A percentile compares a stretch with the other conserved stretches of the same genome.
Conservation (phyloP, 345 rosid genomes). For the Sonneratia alba region DNA sequence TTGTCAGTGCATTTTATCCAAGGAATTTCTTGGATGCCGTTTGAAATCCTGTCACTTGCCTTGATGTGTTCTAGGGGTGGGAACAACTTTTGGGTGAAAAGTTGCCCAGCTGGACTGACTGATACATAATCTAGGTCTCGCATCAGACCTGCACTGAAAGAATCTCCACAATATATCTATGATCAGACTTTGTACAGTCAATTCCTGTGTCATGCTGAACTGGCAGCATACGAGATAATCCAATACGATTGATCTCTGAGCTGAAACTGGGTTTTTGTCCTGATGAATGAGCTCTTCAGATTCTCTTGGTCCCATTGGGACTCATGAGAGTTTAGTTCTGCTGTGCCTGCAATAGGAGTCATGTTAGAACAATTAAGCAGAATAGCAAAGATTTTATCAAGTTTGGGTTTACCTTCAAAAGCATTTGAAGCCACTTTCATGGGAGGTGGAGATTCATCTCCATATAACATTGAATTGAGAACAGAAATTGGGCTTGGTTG, state of each 20-base stretch:
- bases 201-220: conserved; percentile 6
- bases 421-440: conserved; percentile 52
- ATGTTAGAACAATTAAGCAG: background rate
- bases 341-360: conserved; percentile 35
- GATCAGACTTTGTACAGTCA: conserved; percentile 20
- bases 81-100: conserved; percentile 49
- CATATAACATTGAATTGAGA: conserved; percentile 62
- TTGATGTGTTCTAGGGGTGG: conserved; percentile 48
- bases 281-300: too few relatives aligned
- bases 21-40: conserved; percentile 20
- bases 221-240: conserved; percentile 10
- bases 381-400: background rate
- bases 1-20: conserved; percentile 25
- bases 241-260: too few relatives aligned
- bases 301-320: conserved; percentile 17
- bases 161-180: conserved; percentile 52
- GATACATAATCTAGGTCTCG: conserved; percentile 36
- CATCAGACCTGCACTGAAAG: conserved; percentile 51
- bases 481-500: conserved; percentile 94
- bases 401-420: conserved; percentile 45
- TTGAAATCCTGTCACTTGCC: conserved; percentile 21
- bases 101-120: conserved; percentile 36
- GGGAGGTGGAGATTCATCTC: conserved; percentile 78
- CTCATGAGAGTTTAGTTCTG: conserved; percentile 27
- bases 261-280: too few relatives aligned